Conservation (phyloP, 2,329 filamentous ascomycete genomes). For the Bipolaris cookei region DNA sequence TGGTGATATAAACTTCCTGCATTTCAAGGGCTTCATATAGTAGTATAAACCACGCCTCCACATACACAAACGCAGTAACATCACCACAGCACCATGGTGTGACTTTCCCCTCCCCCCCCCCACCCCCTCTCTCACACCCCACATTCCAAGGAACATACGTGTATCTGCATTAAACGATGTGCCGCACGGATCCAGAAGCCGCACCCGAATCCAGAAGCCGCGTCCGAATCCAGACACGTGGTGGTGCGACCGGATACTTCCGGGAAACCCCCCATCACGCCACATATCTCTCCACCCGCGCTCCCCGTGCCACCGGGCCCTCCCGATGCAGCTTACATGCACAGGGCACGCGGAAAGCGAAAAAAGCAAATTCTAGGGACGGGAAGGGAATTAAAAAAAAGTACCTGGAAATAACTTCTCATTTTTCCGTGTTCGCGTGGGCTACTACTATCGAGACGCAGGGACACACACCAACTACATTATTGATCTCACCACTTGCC, state of each 20-base stretch:
- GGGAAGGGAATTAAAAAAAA: too few relatives aligned
- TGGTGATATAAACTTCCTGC: too few relatives aligned
- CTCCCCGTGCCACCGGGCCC: too few relatives aligned
- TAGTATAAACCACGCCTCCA: too few relatives aligned
- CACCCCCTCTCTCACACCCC: neutral
- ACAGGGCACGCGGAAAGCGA: too few relatives aligned
- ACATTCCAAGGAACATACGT: neutral
- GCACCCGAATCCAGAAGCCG: neutral
- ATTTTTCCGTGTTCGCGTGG: neutral
- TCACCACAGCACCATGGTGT: slow-evolving; percentile 1
- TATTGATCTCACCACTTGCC: neutral
- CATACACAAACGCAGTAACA: too few relatives aligned
- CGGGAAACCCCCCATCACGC: neutral
- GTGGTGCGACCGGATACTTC: slow-evolving; percentile 16
- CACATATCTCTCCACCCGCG: too few relatives aligned
- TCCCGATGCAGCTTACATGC: too few relatives aligned
- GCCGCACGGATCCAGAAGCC: too few relatives aligned
- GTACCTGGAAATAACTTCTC: neutral
- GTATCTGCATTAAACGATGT: too few relatives aligned
- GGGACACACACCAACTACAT: neutral
- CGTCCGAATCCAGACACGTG: neutral
- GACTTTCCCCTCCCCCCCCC: too few relatives aligned
- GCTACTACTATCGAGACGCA: neutral
- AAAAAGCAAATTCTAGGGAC: neutral
- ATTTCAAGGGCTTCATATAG: too few relatives aligned